Evolutionary conservation across 1,284 basidiomycete genomes (phyloP).

Genomic region (Malassezia furfur): DNA sequence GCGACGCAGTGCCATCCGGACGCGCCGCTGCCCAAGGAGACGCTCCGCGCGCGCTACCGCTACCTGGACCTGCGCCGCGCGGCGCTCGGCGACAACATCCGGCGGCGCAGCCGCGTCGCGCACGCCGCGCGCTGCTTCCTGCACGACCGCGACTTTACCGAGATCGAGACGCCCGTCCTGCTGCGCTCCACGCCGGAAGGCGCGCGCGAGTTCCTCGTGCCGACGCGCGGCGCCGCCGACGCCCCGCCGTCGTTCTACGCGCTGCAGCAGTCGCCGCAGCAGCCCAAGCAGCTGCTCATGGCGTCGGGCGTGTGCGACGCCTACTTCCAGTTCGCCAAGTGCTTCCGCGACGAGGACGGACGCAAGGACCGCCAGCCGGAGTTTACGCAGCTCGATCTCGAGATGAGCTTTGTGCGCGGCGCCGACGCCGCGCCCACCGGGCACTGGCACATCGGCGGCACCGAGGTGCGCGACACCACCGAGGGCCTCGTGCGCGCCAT

Average conservation of each 20-base stretch:
- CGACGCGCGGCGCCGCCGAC: constrained; percentile 55
- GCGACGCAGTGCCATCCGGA: constrained; percentile 57
- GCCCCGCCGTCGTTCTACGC: constrained; percentile 67
- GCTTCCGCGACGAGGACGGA: constrained; percentile 90
- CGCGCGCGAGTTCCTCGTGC: constrained; percentile 85
- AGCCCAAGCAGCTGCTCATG: constrained; percentile 86
- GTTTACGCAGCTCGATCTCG: constrained; percentile 91
- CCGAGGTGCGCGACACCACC: constrained; percentile 31
- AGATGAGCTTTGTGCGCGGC: constrained; percentile 88
- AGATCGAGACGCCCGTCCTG: constrained; percentile 88
- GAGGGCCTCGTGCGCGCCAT: constrained; percentile 50
- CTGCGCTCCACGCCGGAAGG: constrained; percentile 87
- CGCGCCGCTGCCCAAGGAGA: constrained; percentile 60
- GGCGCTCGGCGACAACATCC: constrained; percentile 65
- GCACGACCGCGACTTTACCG: constrained; percentile 66
- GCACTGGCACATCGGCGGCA: constrained; percentile 61
- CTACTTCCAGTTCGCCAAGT: constrained; percentile 85
- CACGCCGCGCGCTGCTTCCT: constrained; percentile 66
- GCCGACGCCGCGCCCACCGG: constrained; percentile 17
- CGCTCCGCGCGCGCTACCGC: constrained; percentile 70
- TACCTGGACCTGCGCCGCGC: constrained; percentile 77
- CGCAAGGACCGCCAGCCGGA: constrained; percentile 89
- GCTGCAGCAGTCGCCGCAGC: constrained; percentile 85
- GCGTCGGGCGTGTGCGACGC: constrained; percentile 78
- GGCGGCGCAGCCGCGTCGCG: constrained; percentile 67